Percentiles rank a stretch among this genome's conserved stretches.
phyloP scores from a whole-genome alignment of 441 rosid genomes.

The Corymbia citriodora region DNA sequence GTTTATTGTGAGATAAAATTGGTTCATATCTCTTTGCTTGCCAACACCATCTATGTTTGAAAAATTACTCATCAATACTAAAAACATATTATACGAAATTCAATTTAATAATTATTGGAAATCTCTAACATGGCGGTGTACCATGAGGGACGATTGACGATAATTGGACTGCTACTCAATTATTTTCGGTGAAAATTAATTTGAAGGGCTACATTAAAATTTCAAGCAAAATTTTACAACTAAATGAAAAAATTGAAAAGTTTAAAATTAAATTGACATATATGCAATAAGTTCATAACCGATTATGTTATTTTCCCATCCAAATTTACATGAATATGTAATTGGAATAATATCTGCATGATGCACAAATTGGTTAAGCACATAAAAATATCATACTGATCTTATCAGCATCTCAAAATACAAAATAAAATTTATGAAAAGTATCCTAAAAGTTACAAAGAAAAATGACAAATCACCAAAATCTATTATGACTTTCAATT shows the following conservation, averaged over 20 bases:
- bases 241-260: neutral
- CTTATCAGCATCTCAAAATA: neutral
- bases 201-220: neutral
- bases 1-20: neutral
- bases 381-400: neutral
- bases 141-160: fast-evolving
- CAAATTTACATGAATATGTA: neutral
- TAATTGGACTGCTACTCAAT: neutral
- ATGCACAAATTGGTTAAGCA: neutral
- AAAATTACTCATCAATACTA: neutral
- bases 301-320: neutral
- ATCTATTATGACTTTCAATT: neutral
- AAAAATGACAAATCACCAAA: neutral
- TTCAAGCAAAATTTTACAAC: neutral
- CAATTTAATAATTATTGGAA: neutral
- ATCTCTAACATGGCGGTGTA: fast-evolving
- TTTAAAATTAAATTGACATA: neutral
- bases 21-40: neutral
- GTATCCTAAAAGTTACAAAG: neutral
- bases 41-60: neutral
- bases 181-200: neutral
- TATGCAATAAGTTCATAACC: neutral
- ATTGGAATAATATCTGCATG: neutral
- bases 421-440: neutral
- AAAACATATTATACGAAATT: neutral